phyloP scores from a whole-genome alignment of 2,329 filamentous ascomycete genomes.

The Pseudogymnoascus sp. region DNA sequence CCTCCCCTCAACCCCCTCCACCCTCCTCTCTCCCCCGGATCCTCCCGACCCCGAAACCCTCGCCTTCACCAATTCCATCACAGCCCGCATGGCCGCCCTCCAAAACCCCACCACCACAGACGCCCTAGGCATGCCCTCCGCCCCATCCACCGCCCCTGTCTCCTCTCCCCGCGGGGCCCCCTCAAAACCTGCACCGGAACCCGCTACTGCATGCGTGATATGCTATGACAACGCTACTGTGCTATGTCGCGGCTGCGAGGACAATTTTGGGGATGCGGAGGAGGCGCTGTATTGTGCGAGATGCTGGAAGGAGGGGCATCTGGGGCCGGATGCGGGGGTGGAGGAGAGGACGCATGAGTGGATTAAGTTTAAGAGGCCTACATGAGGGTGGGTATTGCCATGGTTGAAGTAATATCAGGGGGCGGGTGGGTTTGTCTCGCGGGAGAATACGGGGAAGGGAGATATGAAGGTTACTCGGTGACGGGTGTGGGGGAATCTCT shows the following conservation, averaged over 20 bases:
- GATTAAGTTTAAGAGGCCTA: slow-evolving; percentile 30
- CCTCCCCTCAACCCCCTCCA: slow-evolving; percentile 19
- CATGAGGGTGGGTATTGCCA: not conserved
- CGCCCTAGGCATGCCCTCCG: slow-evolving; percentile 25
- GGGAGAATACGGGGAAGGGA: not conserved
- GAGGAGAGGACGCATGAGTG: slow-evolving; percentile 66
- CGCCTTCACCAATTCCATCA: slow-evolving; percentile 25
- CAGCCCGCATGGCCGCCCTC: slow-evolving; percentile 26
- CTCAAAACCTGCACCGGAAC: slow-evolving; percentile 50
- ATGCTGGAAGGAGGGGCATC: slow-evolving; percentile 79
- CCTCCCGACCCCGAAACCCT: slow-evolving; percentile 16
- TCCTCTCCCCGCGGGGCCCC: slow-evolving; percentile 14
- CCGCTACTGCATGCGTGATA: slow-evolving; percentile 72
- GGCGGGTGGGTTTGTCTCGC: not conserved
- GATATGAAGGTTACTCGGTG: not conserved
- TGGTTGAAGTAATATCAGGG: not conserved
- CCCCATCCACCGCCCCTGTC: slow-evolving; percentile 22
- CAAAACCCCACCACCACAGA: slow-evolving; percentile 16
- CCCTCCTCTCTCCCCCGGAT: slow-evolving; percentile 14
- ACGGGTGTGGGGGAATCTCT: not conserved
- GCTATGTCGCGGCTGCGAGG: slow-evolving; percentile 63
- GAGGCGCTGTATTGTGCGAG: slow-evolving; percentile 58
- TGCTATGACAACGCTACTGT: slow-evolving; percentile 73
- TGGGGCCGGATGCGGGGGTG: slow-evolving; percentile 58
- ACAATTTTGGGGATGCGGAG: slow-evolving; percentile 40